phyloP scores from a whole-genome alignment of 352 stramenopile species.

The Phytophthora uliginosa region DNA sequence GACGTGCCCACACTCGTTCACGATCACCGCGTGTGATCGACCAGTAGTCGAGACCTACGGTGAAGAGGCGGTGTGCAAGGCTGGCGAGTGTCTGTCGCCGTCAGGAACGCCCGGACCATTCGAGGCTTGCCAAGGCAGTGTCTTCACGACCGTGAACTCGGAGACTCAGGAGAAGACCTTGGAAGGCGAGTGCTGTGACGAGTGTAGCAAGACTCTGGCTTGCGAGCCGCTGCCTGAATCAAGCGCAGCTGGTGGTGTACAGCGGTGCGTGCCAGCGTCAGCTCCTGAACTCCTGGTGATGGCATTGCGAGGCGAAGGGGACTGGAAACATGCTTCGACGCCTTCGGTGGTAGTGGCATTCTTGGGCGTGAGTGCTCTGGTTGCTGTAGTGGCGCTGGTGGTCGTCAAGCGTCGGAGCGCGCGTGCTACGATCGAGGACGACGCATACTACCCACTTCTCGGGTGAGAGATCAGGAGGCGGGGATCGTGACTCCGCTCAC shows the following conservation, averaged over 20 bases:
- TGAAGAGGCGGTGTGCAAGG: constrained; percentile 15
- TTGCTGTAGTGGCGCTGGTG: constrained; percentile 18
- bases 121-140: constrained; percentile 18
- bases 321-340: constrained; percentile 7
- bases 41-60: constrained; percentile 7
- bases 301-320: constrained; percentile 1
- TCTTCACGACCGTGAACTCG: constrained; percentile 10
- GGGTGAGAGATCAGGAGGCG: background rate
- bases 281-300: background rate
- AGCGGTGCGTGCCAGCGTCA: constrained; percentile 12
- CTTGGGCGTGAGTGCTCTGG: constrained; percentile 14
- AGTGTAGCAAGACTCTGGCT: constrained; percentile 11
- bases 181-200: constrained; percentile 9
- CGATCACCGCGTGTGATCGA: constrained; percentile 18
- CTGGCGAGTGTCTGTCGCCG: constrained; percentile 13
- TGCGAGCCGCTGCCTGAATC: constrained; percentile 15
- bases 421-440: background rate
- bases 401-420: constrained; percentile 10
- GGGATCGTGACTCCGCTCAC: background rate
- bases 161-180: constrained; percentile 5
- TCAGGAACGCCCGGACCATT: constrained; percentile 6
- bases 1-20: constrained; percentile 17
- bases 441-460: background rate
- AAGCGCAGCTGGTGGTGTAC: background rate
- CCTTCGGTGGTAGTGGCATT: constrained; percentile 1